Base-by-base conservation (phyloP, 768 basidiomycete genomes). In the Rhodocollybia butyracea region DNA sequence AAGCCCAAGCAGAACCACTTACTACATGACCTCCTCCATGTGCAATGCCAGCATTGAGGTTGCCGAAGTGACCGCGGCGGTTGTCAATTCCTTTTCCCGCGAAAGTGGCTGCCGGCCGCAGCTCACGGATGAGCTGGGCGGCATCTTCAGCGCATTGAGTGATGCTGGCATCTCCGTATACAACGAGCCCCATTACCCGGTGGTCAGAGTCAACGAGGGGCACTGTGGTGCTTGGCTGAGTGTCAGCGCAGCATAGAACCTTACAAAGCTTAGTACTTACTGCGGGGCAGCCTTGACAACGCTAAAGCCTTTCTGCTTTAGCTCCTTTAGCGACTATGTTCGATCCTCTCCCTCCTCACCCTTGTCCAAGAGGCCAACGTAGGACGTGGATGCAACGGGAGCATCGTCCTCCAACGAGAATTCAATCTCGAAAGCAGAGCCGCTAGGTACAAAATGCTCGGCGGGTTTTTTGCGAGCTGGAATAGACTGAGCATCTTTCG, bases 11-110 rank as follows among this genome's bases (percentile, higher is more conserved):
- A 12, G n/a, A n/a, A n/a, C n/a, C n/a, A 57, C 55, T 1, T 41
- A 42, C 55, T 27, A 22, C 34, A 38, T 68, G 68, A 0, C 71
- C 71, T 0, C 67, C 68, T 0, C 70, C 69, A 60, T 61, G 59
- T 0, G 69, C 71, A 0, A 64, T 55, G 1, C 71, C 67, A 27
- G 42, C 50, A 3, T 61, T 30, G 10, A 67, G 11, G 3, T 64
- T 51, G 3, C 42, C 24, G 34, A 62, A 70, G 1, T 36, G 6
- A 1, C 68, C 70, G 7, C 66, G 56, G 7, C 63, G 55, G 31
- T 66, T 62, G 4, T 26, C 42, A 17, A 43, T 38, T 3, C 54
- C 41, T 0, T 54, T 57, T 13, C 32, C 15, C 15, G 34, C 27
- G 50, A 63, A 62, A 5, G 24, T 17, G 26, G 24, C 22, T 30